Percentiles rank a stretch among this genome's conserved stretches.
Evolutionary conservation across 768 basidiomycete genomes (phyloP).

Genomic region (Amanita subjunquillea): DNA sequence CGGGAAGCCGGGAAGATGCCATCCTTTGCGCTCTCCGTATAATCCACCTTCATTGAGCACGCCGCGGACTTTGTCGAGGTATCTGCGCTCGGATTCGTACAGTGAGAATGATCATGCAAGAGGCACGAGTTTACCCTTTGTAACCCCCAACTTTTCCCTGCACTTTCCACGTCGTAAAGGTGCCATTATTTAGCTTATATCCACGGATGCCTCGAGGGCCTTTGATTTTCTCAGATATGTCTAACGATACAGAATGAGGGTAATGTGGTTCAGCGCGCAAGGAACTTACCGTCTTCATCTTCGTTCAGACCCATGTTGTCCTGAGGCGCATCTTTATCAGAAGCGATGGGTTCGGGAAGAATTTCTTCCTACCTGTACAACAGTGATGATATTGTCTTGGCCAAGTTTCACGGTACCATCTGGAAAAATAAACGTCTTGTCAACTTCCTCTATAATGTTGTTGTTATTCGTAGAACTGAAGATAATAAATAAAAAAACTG

Average conservation of each 20-base stretch:
- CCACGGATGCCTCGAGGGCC: conserved; percentile 74
- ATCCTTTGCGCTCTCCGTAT: conserved; percentile 60
- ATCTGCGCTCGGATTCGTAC: conserved; percentile 29
- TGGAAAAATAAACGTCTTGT: conserved; percentile 58
- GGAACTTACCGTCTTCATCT: conserved; percentile 32
- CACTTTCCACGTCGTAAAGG: conserved; percentile 57
- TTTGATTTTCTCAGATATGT: conserved; percentile 44
- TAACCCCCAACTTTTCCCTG: conserved; percentile 75
- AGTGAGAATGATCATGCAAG: neutral
- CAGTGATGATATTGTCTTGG: conserved; percentile 65
- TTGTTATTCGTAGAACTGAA: conserved; percentile 57
- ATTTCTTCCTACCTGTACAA: conserved; percentile 46
- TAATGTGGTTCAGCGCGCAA: neutral
- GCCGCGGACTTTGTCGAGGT: conserved; percentile 59
- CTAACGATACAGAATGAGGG: conserved; percentile 11
- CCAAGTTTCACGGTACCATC: conserved; percentile 36
- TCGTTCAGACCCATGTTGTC: conserved; percentile 79
- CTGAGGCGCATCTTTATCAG: conserved; percentile 18
- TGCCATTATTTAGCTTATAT: conserved; percentile 55
- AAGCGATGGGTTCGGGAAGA: neutral
- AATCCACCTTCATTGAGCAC: conserved; percentile 66
- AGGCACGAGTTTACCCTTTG: conserved; percentile 31
- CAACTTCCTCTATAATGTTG: conserved; percentile 53
- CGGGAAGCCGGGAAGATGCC: conserved; percentile 62
- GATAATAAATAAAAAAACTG: neutral